Evolutionary conservation across 1,284 basidiomycete species (phyloP).

Genomic region (Cutaneotrichosporon spelunceum): DNA sequence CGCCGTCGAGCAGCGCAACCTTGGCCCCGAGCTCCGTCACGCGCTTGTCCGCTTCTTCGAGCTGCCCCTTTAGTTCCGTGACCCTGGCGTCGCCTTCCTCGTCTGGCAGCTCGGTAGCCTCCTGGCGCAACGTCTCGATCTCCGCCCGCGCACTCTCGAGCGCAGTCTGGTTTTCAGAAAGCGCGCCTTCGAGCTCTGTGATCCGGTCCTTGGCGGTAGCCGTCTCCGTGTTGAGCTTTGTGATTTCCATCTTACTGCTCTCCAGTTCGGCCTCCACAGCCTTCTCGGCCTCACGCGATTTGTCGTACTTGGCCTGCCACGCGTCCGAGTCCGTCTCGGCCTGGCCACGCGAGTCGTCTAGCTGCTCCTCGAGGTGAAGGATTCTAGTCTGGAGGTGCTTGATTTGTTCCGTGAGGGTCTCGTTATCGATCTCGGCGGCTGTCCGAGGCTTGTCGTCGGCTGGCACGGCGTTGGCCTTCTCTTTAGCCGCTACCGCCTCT

Average conservation of each 20-base stretch:
- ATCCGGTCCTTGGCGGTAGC: slow-evolving; percentile 61
- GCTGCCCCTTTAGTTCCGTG: slow-evolving; percentile 26
- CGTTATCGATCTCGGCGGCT: slow-evolving; percentile 87
- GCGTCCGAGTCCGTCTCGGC: slow-evolving; percentile 71
- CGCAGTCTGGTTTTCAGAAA: slow-evolving; percentile 80
- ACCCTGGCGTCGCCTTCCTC: slow-evolving; percentile 34
- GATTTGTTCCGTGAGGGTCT: slow-evolving; percentile 80
- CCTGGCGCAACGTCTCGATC: slow-evolving; percentile 75
- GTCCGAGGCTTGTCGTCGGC: slow-evolving; percentile 47
- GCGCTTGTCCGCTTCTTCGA: slow-evolving; percentile 17
- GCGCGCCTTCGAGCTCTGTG: slow-evolving; percentile 80
- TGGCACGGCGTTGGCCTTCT: slow-evolving; percentile 15
- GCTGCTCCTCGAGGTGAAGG: slow-evolving; percentile 70
- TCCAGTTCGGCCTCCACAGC: slow-evolving; percentile 64
- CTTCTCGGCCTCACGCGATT: slow-evolving; percentile 74
- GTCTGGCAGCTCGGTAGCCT: slow-evolving; percentile 63
- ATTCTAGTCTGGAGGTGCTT: slow-evolving; percentile 78
- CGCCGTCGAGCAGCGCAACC: slow-evolving; percentile 32
- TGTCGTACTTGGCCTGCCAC: slow-evolving; percentile 63
- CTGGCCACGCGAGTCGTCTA: slow-evolving; percentile 70
- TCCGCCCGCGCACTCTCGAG: slow-evolving; percentile 89
- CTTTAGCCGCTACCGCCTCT: slow-evolving; percentile 5
- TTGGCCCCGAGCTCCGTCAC: slow-evolving; percentile 30
- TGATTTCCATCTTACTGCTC: slow-evolving; percentile 61
- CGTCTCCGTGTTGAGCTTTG: slow-evolving; percentile 64